Conservation (phyloP, 176 grass and related monocot species). For the Musa beccarii region DNA sequence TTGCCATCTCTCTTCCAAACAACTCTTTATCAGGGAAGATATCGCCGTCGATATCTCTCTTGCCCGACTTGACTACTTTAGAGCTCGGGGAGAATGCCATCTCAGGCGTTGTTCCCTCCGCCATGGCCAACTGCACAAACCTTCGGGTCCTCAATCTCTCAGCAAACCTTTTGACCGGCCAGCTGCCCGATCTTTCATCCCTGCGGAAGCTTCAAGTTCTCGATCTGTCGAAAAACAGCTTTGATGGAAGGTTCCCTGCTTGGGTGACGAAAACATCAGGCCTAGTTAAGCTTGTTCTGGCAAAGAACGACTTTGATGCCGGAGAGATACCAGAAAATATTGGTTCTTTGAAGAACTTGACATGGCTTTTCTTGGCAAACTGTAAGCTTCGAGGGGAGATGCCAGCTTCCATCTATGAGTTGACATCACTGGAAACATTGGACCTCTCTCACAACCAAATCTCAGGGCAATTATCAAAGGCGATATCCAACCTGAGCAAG, state of each 20-base stretch:
- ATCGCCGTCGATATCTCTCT: conserved; percentile 58
- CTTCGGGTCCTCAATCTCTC: conserved; percentile 78
- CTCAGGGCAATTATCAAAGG: conserved; percentile 49
- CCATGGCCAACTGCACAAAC: conserved; percentile 56
- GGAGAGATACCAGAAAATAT: conserved; percentile 57
- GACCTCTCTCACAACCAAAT: conserved; percentile 92
- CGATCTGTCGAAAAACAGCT: conserved; percentile 74
- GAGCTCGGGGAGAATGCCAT: conserved; percentile 64
- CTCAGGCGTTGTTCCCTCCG: conserved; percentile 48
- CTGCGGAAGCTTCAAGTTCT: conserved; percentile 53
- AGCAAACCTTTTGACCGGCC: conserved; percentile 47
- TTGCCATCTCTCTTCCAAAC: conserved; percentile 55
- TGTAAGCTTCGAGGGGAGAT: conserved; percentile 78
- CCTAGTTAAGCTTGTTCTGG: conserved; percentile 54
- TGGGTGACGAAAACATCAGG: conserved; percentile 48
- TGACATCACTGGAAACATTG: conserved; percentile 55
- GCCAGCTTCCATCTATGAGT: conserved; percentile 53
- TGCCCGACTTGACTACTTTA: conserved; percentile 40
- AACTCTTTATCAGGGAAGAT: conserved; percentile 64
- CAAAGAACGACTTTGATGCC: conserved; percentile 65
- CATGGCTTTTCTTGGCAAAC: conserved; percentile 70
- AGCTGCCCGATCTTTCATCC: conserved; percentile 68
- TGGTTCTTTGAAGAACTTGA: conserved; percentile 72
- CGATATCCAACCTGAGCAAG: conserved; percentile 59
- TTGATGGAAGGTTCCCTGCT: conserved; percentile 53